Base-by-base conservation (phyloP, 176 grass and related monocot genomes). In the Pontederia paniculata region DNA sequence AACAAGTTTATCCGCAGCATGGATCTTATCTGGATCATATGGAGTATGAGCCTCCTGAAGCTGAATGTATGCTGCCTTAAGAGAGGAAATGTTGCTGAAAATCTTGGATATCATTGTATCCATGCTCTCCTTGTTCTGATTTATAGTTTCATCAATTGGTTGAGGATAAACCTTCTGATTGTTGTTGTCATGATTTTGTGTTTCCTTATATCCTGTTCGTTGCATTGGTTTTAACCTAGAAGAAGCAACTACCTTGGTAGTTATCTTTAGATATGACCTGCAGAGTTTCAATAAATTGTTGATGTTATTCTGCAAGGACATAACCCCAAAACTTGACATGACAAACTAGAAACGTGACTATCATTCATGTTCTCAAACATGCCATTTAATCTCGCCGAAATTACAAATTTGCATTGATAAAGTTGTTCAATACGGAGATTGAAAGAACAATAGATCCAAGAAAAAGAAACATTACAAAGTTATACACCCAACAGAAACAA, bases 21-120 rank as follows among this genome's bases (percentile, higher is more conserved):
- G 89, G 63, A 95, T 95, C 63, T 77, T 81, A 63, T 86, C 89
- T 21, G 89, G 81, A 44, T 95, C 89, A 43, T 95, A 95, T 45
- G 89, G 89, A 20, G 89, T 95, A 70, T 95, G 89, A 10, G 89
- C 89, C 75, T 89, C 85, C 74, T 95, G 89, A 67, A 95, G 82
- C 60, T 89, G 81, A 62, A 95, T 89, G 60, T 95, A 95, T 57
- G 89, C 82, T 14, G 85, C 19, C 66, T 95, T 95, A 44, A 95
- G 83, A 67, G 85, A 95, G 70, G 89, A 95, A 71, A 95, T 95
- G 70, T 95, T 89, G 45, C 54, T 78, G 78, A 95, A 95, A 72
- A 89, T 78, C 46, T 83, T 89, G 12, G 70, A 72, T 22, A 95
- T 78, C 74, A 89, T 67, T 48, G 66, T 72, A 52, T 80, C 89